Evolutionary conservation across 768 basidiomycete species (phyloP), one percentile per base, ranked within the genome.

Genomic region (Fomitopsis pulvina): DNA sequence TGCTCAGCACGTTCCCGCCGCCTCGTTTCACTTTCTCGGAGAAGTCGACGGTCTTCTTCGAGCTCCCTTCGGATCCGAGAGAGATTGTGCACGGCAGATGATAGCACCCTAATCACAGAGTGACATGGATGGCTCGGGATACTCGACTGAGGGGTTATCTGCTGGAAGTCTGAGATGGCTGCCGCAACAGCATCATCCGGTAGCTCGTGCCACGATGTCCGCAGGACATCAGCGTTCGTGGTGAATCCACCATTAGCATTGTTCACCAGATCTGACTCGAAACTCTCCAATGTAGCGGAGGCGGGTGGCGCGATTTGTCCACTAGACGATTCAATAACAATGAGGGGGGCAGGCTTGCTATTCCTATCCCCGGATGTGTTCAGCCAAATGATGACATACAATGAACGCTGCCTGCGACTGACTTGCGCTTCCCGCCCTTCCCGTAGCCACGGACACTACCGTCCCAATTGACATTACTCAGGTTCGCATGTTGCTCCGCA

Each of bases 121-220:
- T 87, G 81, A 55, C 86, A 87, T 1, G 86, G 81, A 57, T 81
- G 76, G 24, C 55, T 63, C 27, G 73, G 58, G 2, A 68, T 57
- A 41, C 78, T 72, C 5, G 75, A 72, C 1, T 76, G 75, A 0
- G 78, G 73, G 29, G 78, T 74, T 3, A 72, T 63, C 11, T 57
- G 52, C 47, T 68, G 60, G 12, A 85, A 64, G 18, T 66, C 67
- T 0, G 85, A 75, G 21, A 90, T 77, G 3, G 79, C 74, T 14
- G 73, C 68, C 52, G 84, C 80, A 38, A 92, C 84, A 1, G 76
- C 83, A 43, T 86, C 79, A 63, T 92, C 87, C 2, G 86, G 81
- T 57, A 80, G 82, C 21, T 80, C 77, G 60, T 92, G 88, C 87
- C 89, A 92, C 60, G 72, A 77, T 8, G 80, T 85, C 2, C 74